These are phyloP conservation scores for Monilinia fructicola DNA, from an alignment of 2,329 filamentous ascomycete genomes.

Conservation along the genomic window DNA sequence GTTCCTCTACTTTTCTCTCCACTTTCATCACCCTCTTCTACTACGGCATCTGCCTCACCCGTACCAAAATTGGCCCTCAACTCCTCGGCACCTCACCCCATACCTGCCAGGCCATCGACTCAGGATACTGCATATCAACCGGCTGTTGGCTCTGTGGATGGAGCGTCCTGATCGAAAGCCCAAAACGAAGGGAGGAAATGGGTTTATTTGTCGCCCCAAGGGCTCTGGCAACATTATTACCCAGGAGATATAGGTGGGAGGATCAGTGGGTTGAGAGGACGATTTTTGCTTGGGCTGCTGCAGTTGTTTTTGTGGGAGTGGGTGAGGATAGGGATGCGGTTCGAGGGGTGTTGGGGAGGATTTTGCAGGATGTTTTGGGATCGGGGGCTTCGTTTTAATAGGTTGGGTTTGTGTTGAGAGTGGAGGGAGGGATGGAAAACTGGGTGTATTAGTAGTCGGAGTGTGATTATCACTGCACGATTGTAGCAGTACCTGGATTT, in stretches of 20 bases:
- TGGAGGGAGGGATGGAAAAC: no score
- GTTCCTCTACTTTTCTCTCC: conserved; percentile 76
- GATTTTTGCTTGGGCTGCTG: conserved; percentile 66
- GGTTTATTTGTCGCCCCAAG: conserved; percentile 78
- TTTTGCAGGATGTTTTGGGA: background rate
- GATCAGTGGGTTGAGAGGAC: conserved; percentile 66
- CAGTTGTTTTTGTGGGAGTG: conserved; percentile 67
- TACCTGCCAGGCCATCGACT: conserved; percentile 54
- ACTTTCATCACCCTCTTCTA: conserved; percentile 79
- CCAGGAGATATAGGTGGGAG: conserved; percentile 62
- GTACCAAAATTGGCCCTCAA: conserved; percentile 70
- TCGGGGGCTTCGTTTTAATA: background rate
- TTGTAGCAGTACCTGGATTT: no score
- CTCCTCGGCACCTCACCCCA: conserved; percentile 56
- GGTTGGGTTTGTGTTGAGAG: background rate
- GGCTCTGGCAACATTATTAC: conserved; percentile 72
- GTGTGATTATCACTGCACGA: no score
- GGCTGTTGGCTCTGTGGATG: conserved; percentile 78
- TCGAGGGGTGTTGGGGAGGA: background rate
- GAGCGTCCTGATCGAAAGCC: conserved; percentile 73
- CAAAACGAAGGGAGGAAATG: conserved; percentile 68
- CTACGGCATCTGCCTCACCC: conserved; percentile 77
- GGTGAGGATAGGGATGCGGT: conserved; percentile 50
- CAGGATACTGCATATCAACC: conserved; percentile 65
- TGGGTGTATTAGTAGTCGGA: no score